These are phyloP conservation scores for Cryptococcus sp. DNA, from an alignment of 1,284 basidiomycete species.

Conservation along the genomic window DNA sequence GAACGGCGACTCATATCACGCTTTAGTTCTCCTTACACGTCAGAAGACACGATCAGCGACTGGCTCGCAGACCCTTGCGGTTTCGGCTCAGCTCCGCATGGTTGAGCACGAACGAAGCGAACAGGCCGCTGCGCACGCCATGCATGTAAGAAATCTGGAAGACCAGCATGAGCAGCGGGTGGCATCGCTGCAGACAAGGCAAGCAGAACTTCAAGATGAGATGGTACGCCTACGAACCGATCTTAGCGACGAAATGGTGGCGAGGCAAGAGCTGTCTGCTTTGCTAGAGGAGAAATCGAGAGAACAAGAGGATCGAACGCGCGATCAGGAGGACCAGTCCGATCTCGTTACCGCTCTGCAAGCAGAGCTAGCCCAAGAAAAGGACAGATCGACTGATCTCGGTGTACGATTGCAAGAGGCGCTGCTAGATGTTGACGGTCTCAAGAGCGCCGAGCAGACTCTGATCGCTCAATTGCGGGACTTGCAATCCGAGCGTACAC, in stretches of 20 bases:
- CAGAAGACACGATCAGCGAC: constrained; percentile 10
- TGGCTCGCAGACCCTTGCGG: constrained; percentile 10
- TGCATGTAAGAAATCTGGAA: constrained; percentile 64
- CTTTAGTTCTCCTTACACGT: constrained; percentile 7
- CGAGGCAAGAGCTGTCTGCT: constrained; percentile 38
- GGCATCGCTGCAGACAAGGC: constrained; percentile 66
- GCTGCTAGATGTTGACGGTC: constrained; percentile 63
- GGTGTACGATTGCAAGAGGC: constrained; percentile 60
- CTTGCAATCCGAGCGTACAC: constrained; percentile 71
- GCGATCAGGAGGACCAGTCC: constrained; percentile 37
- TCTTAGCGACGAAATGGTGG: constrained; percentile 42
- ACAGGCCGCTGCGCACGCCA: constrained; percentile 51
- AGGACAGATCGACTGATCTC: constrained; percentile 61
- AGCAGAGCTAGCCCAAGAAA: constrained; percentile 58
- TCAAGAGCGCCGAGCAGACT: constrained; percentile 58
- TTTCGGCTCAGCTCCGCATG: constrained; percentile 14
- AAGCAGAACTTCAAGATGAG: constrained; percentile 60
- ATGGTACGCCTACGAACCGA: constrained; percentile 42
- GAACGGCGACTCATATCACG: not conserved
- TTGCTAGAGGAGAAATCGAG: constrained; percentile 38
- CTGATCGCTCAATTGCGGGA: constrained; percentile 60
- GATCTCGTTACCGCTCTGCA: constrained; percentile 38
- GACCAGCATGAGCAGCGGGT: constrained; percentile 64
- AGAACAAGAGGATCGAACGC: constrained; percentile 36
- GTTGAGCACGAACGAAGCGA: constrained; percentile 21